A percentile compares a stretch with the other conserved stretches of the same genome.
phyloP scores from a whole-genome alignment of 192 early-diverging fungal genomes.

The Gamsiella multidivaricata region DNA sequence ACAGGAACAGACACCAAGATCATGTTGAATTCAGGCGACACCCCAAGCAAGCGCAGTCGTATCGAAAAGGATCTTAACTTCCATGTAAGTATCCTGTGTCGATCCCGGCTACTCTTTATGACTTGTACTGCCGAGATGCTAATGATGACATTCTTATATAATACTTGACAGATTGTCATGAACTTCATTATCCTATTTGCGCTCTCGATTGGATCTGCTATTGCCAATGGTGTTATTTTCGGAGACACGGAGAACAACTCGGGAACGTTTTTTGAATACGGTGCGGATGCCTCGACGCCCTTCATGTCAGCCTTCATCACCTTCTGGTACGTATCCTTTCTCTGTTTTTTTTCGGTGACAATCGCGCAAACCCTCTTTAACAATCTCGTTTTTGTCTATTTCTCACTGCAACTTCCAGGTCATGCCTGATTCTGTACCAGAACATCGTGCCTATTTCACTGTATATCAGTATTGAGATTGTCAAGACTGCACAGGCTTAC shows the following conservation, averaged over 20 bases:
- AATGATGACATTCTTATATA: too few species aligned
- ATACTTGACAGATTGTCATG: conserved; percentile 67
- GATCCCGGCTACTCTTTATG: too few species aligned
- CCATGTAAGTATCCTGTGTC: conserved; percentile 66
- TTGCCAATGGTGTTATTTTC: conserved; percentile 73
- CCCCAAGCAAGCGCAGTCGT: conserved; percentile 90
- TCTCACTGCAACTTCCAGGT: conserved; percentile 59
- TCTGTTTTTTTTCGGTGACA: background rate
- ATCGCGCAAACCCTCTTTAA: background rate
- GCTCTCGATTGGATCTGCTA: conserved; percentile 75
- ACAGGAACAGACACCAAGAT: conserved; percentile 97
- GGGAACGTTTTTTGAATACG: conserved; percentile 60
- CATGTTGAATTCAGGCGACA: conserved; percentile 93
- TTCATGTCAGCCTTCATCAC: conserved; percentile 74
- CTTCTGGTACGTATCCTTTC: conserved; percentile 66
- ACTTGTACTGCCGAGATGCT: too few species aligned
- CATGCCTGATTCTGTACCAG: conserved; percentile 90
- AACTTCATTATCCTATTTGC: conserved; percentile 85
- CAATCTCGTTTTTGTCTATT: background rate
- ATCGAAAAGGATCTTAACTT: conserved; percentile 95
- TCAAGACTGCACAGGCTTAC: conserved; percentile 90
- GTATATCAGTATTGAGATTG: conserved; percentile 93
- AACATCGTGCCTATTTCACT: conserved; percentile 97
- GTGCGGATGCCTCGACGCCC: conserved; percentile 60
- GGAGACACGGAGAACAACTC: conserved; percentile 62